These are phyloP conservation scores for Kazachstania bromeliacearum DNA, from an alignment of 805 yeast genomes.

Conservation along the genomic window DNA sequence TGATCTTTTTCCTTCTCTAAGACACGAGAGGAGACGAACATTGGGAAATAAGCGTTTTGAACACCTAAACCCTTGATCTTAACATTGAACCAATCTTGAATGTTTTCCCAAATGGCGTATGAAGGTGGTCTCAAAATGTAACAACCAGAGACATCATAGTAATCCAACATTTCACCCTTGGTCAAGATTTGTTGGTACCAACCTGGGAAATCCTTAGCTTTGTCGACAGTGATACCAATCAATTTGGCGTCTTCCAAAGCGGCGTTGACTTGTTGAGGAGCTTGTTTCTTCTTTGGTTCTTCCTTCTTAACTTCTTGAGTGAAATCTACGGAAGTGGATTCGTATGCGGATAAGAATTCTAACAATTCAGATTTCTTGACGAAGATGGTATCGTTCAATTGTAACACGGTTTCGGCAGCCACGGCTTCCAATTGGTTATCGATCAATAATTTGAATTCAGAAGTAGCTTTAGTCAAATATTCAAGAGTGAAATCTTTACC, in stretches of 20 bases:
- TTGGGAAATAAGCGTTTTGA: conserved; percentile 92
- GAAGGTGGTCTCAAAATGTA: conserved; percentile 95
- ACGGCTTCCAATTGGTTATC: conserved; percentile 32
- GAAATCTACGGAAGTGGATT: conserved; percentile 44
- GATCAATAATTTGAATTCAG: conserved; percentile 23
- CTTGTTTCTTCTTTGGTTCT: conserved; percentile 23
- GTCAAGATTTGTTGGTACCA: conserved; percentile 97
- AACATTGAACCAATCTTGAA: conserved; percentile 77
- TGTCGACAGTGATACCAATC: conserved; percentile 93
- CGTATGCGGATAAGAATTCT: conserved; percentile 33
- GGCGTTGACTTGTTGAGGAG: conserved; percentile 31
- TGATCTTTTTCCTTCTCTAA: conserved; percentile 97
- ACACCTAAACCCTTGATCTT: conserved; percentile 84
- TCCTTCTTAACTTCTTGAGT: conserved; percentile 31
- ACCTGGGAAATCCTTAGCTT: conserved; percentile 81
- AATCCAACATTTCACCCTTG: conserved; percentile 97
- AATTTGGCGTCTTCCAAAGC: conserved; percentile 76
- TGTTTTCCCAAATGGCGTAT: conserved; percentile 87
- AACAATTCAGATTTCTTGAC: conserved; percentile 22
- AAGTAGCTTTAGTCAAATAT: conserved; percentile 32
- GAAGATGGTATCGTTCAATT: conserved; percentile 21
- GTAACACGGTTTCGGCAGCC: conserved; percentile 25
- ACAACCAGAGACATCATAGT: conserved; percentile 98
- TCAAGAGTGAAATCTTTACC: conserved; percentile 27
- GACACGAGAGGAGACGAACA: conserved; percentile 91